Base-by-base conservation (phyloP, 257 asterid species). In the Solanum lignicaule region DNA sequence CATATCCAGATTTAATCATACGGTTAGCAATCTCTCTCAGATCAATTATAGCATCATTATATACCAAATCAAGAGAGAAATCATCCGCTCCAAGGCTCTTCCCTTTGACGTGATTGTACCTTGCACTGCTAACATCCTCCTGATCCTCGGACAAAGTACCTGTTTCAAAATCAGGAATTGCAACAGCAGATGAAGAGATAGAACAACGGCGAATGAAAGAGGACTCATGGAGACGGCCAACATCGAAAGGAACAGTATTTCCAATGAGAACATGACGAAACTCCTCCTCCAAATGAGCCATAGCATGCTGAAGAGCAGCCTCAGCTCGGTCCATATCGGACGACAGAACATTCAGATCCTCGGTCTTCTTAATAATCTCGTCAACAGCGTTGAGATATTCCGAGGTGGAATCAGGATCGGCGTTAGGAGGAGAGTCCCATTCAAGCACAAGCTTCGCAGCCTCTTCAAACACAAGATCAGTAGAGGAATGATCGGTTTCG, bases 1-100 rank as follows among this genome's bases (percentile, higher is more conserved):
- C 99, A 85, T 97, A 97, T 75, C 98, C 98, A 25, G 98, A 92
- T 72, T 96, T 94, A 87, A 97, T 93, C 99, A 97, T 95, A 88
- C 98, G 88, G 87, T 92, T 94, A 0, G 99, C 98, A 87, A 97
- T 97, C 91, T 92, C 99, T 74, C 91, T 91, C 81, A 97, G 91
- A 27, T 94, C 98, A 85, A 72, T 58, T 29, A 94, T 91, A 14
- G 98, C 94, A 88, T 97, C 98, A 11, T 95, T 95, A 83, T 89
- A 89, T 29, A 97, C 90, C 93, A 97, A 91, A 83, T 96, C 98
- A 38, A 94, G 92, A 3, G 94, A 91, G 87, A 94, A 65, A 4
- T 96, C 99, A 36, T 92, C 98, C 41, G 89, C 94, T 33, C 96
- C 95, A 21, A 95, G 92, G 87, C 99, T 97, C 87, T 32, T 94